Base-by-base conservation (phyloP, 2,329 filamentous ascomycete genomes). In the Ophiosphaerella korrae region DNA sequence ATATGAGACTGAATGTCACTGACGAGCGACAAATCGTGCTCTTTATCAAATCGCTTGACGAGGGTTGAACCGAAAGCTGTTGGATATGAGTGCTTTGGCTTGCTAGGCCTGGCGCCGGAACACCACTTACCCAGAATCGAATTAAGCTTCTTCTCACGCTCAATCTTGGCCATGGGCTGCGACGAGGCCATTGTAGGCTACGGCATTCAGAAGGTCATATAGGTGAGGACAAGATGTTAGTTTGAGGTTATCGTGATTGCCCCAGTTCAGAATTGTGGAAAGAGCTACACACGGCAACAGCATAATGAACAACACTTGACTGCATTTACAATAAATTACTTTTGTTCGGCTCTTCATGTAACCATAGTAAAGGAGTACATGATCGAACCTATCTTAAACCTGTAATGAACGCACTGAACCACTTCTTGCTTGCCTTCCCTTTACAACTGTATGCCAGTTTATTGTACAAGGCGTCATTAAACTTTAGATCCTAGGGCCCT, bases 1-100 rank as follows among this genome's bases (percentile, higher is more conserved):
- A 83, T 70, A 14, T 82, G 74, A 2, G 65, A 48, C 26, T 73
- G 67, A 0, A 83, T 67, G 3, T 74, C 63, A 13, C 66, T 59
- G 11, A 68, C 43, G 1, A 73, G 57, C 1, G 66, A 51, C 9
- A 55, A 21, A 34, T 70, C 64, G 18, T 26, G 41, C 7, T 48
- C 36, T 9, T 48, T 35, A 12, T 62, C 50, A 45, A 73, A 44
- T 39, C 68, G 68, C 18, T 52, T 52, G 23, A 48, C 32, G 48
- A 75, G 61, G 5, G 16, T 58, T 33, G 62, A 58, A 11, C 71
- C 69, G 50, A 75, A 75, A 18, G 62, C 73, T 75, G 45, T 21
- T 42, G 33, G 29, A 18, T 40, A 55, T 67, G 16, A 66, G 57
- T 37, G 13, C 18, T 23, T 1, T 21, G 24, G 12, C 14, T 7